A percentile compares a stretch with the other conserved stretches of the same genome.
phyloP scores from a whole-genome alignment of 208 protist species.

The Hexamita inflata region DNA sequence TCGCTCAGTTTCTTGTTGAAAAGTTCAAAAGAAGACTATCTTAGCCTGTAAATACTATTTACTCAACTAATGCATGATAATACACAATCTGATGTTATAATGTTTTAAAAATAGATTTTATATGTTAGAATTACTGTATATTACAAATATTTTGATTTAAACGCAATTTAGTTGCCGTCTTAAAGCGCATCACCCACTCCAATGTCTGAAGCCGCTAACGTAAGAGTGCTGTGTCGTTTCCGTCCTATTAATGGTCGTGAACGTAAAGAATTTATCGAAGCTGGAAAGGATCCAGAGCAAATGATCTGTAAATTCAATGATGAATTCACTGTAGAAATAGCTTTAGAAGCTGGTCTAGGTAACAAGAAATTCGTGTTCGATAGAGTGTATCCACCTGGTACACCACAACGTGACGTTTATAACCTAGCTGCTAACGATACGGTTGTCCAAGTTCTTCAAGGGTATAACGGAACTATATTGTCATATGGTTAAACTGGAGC shows the following conservation, averaged over 20 bases:
- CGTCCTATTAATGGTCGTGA: background rate
- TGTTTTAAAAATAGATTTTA: too few species aligned
- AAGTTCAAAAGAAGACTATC: too few species aligned
- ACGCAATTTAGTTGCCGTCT: too few species aligned
- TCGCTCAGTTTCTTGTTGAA: too few species aligned
- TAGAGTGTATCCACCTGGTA: background rate
- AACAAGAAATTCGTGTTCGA: constrained; percentile 16
- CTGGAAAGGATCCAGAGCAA: background rate
- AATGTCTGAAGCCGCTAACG: background rate
- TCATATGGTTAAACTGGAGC: constrained; percentile 34
- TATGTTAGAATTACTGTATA: too few species aligned
- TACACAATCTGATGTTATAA: too few species aligned
- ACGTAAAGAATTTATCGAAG: background rate
- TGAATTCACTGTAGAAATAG: background rate
- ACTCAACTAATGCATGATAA: too few species aligned
- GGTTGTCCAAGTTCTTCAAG: background rate
- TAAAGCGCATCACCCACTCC: too few species aligned
- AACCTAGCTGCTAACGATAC: background rate
- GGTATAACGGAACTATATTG: constrained; percentile 27
- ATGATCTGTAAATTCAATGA: background rate
- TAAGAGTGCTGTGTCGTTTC: background rate
- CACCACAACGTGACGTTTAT: constrained; percentile 11
- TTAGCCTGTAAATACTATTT: too few species aligned
- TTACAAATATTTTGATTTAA: too few species aligned
- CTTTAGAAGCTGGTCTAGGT: background rate